Percentiles rank a stretch among this genome's conserved stretches.
Conservation (phyloP, 768 basidiomycete species). For the Lactarius psammicola region DNA sequence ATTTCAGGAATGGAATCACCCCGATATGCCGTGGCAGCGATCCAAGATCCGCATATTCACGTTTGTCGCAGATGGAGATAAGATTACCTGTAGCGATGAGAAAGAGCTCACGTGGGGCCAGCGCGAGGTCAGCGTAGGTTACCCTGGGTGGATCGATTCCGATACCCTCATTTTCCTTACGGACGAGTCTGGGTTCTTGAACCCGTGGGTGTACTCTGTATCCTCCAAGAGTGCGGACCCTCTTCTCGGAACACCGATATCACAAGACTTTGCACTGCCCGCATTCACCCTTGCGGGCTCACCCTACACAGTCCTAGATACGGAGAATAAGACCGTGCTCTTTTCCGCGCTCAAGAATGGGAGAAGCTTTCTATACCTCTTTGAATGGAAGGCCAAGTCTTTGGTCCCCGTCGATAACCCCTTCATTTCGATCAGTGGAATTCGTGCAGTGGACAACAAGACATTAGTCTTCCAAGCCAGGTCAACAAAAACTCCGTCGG, state of each 20-base stretch:
- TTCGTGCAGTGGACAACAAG: neutral
- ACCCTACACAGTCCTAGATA: conserved; percentile 3
- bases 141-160: conserved; percentile 14
- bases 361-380: conserved; percentile 5
- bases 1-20: conserved; percentile 69
- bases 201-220: conserved; percentile 12
- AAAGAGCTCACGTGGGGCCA: too few species aligned
- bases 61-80: conserved; percentile 34
- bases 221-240: conserved; percentile 1
- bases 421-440: conserved; percentile 7
- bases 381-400: neutral
- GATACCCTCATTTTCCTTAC: conserved; percentile 9
- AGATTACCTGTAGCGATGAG: too few species aligned
- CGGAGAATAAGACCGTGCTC: neutral
- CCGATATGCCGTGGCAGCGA: conserved; percentile 74
- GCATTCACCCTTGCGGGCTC: conserved; percentile 10
- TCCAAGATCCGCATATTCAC: conserved; percentile 53
- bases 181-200: conserved; percentile 18
- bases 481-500: neutral
- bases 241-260: neutral
- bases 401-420: conserved; percentile 14
- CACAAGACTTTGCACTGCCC: conserved; percentile 16
- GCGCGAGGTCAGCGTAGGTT: too few species aligned
- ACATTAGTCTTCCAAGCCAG: neutral
- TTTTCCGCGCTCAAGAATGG: conserved; percentile 12